Base-by-base conservation (phyloP, 495 filamentous ascomycete genomes). In the Aspergillus incahuasiensis region DNA sequence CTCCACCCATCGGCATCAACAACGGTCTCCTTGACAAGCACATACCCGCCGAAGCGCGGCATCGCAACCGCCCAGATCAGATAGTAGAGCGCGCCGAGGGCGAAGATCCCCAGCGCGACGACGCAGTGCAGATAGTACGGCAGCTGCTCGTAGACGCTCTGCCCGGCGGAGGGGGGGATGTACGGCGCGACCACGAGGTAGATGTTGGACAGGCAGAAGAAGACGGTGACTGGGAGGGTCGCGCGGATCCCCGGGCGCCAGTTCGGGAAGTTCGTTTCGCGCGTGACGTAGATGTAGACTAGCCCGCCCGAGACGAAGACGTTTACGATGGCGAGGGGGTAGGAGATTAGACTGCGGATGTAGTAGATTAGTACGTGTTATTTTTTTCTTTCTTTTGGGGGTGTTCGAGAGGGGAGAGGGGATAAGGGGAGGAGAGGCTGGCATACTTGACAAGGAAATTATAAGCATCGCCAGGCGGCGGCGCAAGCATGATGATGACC, bases 51-150 rank as follows among this genome's bases (percentile, higher is more conserved):
- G 49, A 74, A 65, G 9, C 69, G 63, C 1, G 83, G 84, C 32
- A 86, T 44, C 16, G 79, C 22, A 25, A 80, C 74, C 15, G 82
- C 75, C 82, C 82, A 86, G 30, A 78, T 51, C 28, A 76, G 57
- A 56, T 83, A 86, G 63, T 86, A 87, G 4, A 82, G 42, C 1
- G 55, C 82, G 48, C 82, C 83, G 0, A 72, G 38, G 7, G 79
- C 57, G 35, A 86, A 84, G 65, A 83, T 72, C 5, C 63, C 82
- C 24, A 86, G 65, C 0, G 83, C 82, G 4, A 77, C 74, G 12
- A 82, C 82, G 28, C 74, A 79, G 60, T 86, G 84, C 13, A 85
- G 80, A 25, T 80, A 85, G 57, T 86, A 86, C 64, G 82, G 86
- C 47, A 88, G 82, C 32, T 77, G 77, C 2, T 86, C 74, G 52